Evolutionary conservation across 805 yeast genomes (phyloP).

Genomic region (Zygosaccharomyces lentus): DNA sequence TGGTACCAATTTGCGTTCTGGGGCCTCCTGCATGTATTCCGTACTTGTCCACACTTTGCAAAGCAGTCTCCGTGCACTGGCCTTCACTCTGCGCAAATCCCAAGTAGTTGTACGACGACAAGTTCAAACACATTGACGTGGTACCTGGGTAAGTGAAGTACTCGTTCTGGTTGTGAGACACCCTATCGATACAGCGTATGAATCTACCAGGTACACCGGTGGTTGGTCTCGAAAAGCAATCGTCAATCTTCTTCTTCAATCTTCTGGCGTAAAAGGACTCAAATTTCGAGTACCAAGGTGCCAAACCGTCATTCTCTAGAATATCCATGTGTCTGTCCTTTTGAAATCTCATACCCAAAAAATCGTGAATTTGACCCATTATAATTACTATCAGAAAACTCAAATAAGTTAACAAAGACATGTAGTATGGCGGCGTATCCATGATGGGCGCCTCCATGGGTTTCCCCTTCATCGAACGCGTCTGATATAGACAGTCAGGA

Average conservation of each 20-base stretch:
- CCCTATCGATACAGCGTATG: slow-evolving; percentile 75
- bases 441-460: slow-evolving; percentile 57
- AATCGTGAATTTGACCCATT: slow-evolving; percentile 88
- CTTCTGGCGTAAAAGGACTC: slow-evolving; percentile 93
- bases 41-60: slow-evolving; percentile 55
- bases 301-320: slow-evolving; percentile 79
- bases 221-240: slow-evolving; percentile 94
- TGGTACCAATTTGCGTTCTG: slow-evolving; percentile 67
- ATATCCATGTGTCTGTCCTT: slow-evolving; percentile 63
- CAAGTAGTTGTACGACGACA: slow-evolving; percentile 87
- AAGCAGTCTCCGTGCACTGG: slow-evolving; percentile 75
- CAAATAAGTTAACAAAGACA: slow-evolving; percentile 76
- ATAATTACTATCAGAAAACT: slow-evolving; percentile 80
- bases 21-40: slow-evolving; percentile 83
- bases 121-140: slow-evolving; percentile 71
- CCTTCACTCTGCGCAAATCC: slow-evolving; percentile 98
- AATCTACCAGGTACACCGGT: slow-evolving; percentile 96
- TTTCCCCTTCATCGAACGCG: slow-evolving; percentile 50
- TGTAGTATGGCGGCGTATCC: slow-evolving; percentile 84
- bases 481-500: slow-evolving; percentile 57
- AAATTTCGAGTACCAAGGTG: slow-evolving; percentile 92
- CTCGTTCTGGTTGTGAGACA: slow-evolving; percentile 58
- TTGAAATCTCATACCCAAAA: slow-evolving; percentile 69
- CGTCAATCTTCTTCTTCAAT: slow-evolving; percentile 84
- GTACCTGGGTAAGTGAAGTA: slow-evolving; percentile 73